Evolutionary conservation across 1,284 basidiomycete genomes (phyloP), one percentile per base, ranked within the genome.

Genomic region (Porodaedalea pini): DNA sequence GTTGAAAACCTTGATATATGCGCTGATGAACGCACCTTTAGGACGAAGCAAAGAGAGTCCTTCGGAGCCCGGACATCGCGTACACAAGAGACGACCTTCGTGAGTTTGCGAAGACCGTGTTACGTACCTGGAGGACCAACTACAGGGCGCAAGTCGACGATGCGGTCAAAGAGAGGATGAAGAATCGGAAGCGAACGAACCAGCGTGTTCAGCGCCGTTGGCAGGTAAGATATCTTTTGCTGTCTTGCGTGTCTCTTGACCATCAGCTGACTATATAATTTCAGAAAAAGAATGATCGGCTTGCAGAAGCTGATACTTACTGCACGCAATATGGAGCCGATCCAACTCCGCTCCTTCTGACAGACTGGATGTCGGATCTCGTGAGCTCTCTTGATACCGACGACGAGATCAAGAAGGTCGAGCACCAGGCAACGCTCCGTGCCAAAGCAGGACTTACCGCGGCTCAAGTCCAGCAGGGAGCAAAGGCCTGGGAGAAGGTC

Each of bases 281-380:
- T n/a, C n/a, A 36, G 44, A 48, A 27, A 49, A 40, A 39, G 29
- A 23, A 7, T 19, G 45, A 48, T 10, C 31, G 54, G 8, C 6
- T 37, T 8, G 8, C 17, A 21, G 44, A 19, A 11, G 7, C n/a
- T 4, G 36, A 19, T 6, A 15, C 5, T n/a, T 48, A 56, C 34
- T 3, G n/a, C 1, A 29, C 2, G 13, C n/a, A 21, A 21, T 25
- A 56, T 34, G 54, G 47, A 6, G 44, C 19, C 34, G 45, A 37
- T 41, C 54, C 45, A 1, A 21, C 27, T 1, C 21, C 3, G 2
- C 29, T 56, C 5, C 15, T 39, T 19, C 29, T 36, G 7, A 36
- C 44, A 7, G 52, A 54, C 19, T 54, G 19, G 21, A 54, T 54
- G 52, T 29, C 52, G 8, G 41, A 32, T 6, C 15, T 13, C 3